Conservation (phyloP, 2,329 filamentous ascomycete species). For the Ophiosphaerella narmari region DNA sequence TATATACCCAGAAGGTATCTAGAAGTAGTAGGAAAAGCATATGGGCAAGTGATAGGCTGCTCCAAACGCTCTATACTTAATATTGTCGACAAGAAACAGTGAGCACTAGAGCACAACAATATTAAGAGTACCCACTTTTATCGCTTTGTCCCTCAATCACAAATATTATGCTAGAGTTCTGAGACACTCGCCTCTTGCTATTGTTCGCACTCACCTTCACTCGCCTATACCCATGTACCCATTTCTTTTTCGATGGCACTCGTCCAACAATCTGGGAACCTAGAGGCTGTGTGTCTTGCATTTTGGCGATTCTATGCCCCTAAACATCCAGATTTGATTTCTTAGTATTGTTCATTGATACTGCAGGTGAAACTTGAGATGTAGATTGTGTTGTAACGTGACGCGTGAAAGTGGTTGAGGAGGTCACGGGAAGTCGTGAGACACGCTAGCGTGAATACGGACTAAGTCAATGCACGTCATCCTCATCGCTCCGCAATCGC, state of each 20-base stretch:
- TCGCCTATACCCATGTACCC: slow-evolving; percentile 3
- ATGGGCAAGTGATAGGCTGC: too few relatives aligned
- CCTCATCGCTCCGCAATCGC: neutral
- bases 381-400: neutral
- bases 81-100: slow-evolving; percentile 7
- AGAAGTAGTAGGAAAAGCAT: too few relatives aligned
- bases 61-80: too few relatives aligned
- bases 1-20: too few relatives aligned
- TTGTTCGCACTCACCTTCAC: slow-evolving; percentile 24
- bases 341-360: slow-evolving; percentile 44
- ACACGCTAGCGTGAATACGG: too few relatives aligned
- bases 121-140: slow-evolving; percentile 2
- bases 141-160: neutral
- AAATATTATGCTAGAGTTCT: neutral
- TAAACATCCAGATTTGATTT: slow-evolving; percentile 5
- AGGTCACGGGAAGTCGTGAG: too few relatives aligned
- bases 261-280: slow-evolving; percentile 8
- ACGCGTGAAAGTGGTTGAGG: neutral
- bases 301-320: slow-evolving; percentile 2
- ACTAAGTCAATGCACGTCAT: slow-evolving; percentile 15
- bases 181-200: slow-evolving; percentile 22
- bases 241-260: slow-evolving; percentile 5
- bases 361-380: neutral
- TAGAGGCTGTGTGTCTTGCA: slow-evolving; percentile 17
- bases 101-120: slow-evolving; percentile 11